Evolutionary conservation across 129 eudicot species (phyloP).

Genomic region (Escallonia herrerae): DNA sequence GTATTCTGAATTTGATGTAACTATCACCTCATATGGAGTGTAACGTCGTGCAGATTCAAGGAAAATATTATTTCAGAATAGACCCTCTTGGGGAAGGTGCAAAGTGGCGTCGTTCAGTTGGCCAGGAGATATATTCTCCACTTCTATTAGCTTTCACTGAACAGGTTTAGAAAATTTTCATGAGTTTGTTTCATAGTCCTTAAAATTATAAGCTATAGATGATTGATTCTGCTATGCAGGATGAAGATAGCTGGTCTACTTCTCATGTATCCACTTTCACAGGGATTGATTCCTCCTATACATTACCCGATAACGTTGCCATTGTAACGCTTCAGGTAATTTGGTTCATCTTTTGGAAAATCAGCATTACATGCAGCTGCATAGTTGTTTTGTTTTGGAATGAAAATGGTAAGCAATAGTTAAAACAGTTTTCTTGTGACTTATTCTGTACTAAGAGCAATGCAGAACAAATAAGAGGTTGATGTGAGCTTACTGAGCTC

Average conservation of each 20-base stretch:
- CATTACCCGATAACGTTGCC: conserved; percentile 23
- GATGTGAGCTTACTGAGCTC: no score
- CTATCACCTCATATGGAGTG: not conserved
- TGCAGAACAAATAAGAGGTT: no score
- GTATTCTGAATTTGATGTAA: not conserved
- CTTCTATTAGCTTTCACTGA: conserved; percentile 27
- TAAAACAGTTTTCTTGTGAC: no score
- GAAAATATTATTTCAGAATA: conserved; percentile 19
- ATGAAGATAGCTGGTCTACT: conserved; percentile 15
- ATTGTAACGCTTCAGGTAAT: conserved; percentile 25
- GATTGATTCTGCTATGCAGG: conserved; percentile 3
- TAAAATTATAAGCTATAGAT: not conserved
- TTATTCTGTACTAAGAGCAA: no score
- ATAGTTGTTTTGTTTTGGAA: not conserved
- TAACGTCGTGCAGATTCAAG: conserved; percentile 16
- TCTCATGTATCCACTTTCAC: conserved; percentile 13
- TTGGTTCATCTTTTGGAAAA: not conserved
- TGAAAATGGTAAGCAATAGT: not conserved
- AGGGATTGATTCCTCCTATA: conserved; percentile 23
- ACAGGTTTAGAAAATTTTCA: conserved; percentile 9
- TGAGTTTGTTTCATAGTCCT: not conserved
- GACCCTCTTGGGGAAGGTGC: conserved; percentile 30
- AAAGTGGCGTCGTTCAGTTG: conserved; percentile 26
- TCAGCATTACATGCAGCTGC: not conserved
- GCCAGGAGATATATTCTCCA: conserved; percentile 33